These are phyloP conservation scores for Symbiodinium pilosum DNA, from an alignment of 73 alveolate genomes.

Conservation along the genomic window DNA sequence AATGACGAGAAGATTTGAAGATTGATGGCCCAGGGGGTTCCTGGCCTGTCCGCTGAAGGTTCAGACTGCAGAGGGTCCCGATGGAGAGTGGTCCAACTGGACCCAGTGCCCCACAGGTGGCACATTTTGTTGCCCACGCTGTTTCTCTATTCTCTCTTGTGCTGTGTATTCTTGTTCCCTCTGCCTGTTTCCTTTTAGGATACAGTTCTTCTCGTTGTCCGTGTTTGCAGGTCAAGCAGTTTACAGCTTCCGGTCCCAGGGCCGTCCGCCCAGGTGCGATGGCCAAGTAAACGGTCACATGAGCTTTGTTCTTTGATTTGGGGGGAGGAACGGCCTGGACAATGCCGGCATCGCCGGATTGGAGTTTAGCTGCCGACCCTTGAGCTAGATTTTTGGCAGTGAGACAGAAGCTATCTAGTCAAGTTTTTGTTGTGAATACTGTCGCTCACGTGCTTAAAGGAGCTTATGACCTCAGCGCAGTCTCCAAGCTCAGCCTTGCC, in stretches of 20 bases:
- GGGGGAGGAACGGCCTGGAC: constrained; percentile 73
- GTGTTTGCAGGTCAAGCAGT: constrained; percentile 64
- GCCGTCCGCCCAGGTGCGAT: constrained; percentile 45
- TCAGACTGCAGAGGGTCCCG: constrained; percentile 80
- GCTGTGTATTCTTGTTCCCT: no score
- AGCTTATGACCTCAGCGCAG: constrained; percentile 56
- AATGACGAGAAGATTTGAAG: no score
- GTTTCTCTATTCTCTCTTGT: no score
- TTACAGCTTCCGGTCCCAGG: constrained; percentile 82
- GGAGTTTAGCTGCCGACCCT: constrained; percentile 68
- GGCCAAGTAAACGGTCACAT: not conserved
- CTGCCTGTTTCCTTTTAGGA: no score
- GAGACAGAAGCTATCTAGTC: no score
- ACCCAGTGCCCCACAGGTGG: constrained; percentile 57
- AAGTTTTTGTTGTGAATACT: no score
- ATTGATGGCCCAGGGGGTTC: no score
- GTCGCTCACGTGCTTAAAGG: no score
- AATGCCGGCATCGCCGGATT: constrained; percentile 90
- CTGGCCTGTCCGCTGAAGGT: constrained; percentile 27
- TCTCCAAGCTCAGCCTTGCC: constrained; percentile 32
- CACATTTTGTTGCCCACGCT: no score
- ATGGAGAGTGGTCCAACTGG: constrained; percentile 90
- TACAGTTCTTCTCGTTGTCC: no score
- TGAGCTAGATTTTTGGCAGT: not conserved
- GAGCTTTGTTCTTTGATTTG: not conserved